Evolutionary conservation across 2,329 filamentous ascomycete genomes (phyloP).

Genomic region (Diaporthe ampelina): DNA sequence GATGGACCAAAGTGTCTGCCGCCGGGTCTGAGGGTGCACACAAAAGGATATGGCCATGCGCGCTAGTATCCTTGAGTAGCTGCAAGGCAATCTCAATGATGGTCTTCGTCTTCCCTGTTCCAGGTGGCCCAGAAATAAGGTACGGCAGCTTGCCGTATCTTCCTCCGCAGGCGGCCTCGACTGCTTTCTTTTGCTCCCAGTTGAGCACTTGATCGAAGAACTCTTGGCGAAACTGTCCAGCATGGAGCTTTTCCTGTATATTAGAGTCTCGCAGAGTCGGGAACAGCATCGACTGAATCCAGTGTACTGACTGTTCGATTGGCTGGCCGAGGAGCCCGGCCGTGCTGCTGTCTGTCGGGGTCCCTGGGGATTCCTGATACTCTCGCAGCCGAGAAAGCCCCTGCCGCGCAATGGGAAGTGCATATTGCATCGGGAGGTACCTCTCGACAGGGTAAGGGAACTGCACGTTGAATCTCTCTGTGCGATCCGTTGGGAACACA

Average conservation of each 20-base stretch:
- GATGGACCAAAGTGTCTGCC: constrained; percentile 44
- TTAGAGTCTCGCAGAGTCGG: constrained; percentile 43
- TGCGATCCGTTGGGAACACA: constrained; percentile 8
- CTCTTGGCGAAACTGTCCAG: constrained; percentile 34
- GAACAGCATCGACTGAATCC: constrained; percentile 46
- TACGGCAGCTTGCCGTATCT: constrained; percentile 46
- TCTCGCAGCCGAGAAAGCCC: constrained; percentile 35
- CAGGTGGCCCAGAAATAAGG: constrained; percentile 47
- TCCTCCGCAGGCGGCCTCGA: constrained; percentile 44
- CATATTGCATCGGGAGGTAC: constrained; percentile 39
- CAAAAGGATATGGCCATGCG: constrained; percentile 44
- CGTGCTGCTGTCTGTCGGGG: background rate
- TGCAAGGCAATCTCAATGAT: constrained; percentile 46
- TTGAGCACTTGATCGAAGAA: constrained; percentile 43
- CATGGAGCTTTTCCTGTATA: constrained; percentile 42
- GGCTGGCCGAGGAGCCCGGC: background rate
- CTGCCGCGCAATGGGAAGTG: constrained; percentile 40
- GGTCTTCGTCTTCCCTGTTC: constrained; percentile 47
- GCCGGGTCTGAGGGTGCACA: constrained; percentile 47
- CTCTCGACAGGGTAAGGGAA: constrained; percentile 41
- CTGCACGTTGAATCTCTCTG: constrained; percentile 44
- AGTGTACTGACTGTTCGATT: constrained; percentile 22
- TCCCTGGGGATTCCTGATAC: background rate
- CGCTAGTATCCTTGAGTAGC: constrained; percentile 41
- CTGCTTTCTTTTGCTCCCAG: constrained; percentile 45